Evolutionary conservation across 2,329 filamentous ascomycete species (phyloP), one percentile per base, ranked within the genome.

Genomic region (Fusarium acutatum): DNA sequence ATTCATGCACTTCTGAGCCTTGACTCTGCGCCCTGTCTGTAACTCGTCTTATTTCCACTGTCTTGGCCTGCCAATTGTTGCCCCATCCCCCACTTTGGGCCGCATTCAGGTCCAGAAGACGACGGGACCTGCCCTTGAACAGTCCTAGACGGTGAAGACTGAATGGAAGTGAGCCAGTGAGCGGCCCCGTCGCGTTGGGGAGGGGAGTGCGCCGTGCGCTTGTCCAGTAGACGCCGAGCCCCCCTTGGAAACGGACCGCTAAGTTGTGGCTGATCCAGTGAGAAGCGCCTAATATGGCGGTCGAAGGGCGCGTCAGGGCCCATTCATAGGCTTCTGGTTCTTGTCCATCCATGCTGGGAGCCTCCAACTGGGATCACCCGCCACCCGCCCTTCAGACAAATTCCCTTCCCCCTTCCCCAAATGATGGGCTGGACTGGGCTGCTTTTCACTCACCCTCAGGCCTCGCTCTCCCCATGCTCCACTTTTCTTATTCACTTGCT

Each of bases 61-160:
- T 53, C 58, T 69, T 68, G 56, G 47, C 67, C 64, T 68, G 50
- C 66, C 58, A 58, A 62, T 69, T 74, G 67, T 72, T 69, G 67
- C 71, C 67, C 62, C 71, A 74, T 74, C 71, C 47, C 64, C 71
- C 71, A 74, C 71, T 69, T 74, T 74, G 60, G 71, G 71, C 71
- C 71, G 71, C 71, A 74, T 72, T 69, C 71, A 62, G 41, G 61
- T 67, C 47, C 44, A 57, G n/a, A 58, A 26, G 50, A 50, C 30
- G 18, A 43, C 37, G 37, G 52, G 52, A 34, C 47, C 30, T 50
- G 47, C 30, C 17, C n/a, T 50, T 50, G n/a, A 50, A 24, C 46
- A 50, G 53, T 38, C 34, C 67, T 64, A 12, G 35, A 58, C 63
- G 37, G 38, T 38, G 53, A 50, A 18, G 22, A 20, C 22, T 43